A percentile compares a stretch with the other conserved stretches of the same genome.
Evolutionary conservation across 73 alveolate genomes (phyloP).

Genomic region (Blepharisma japonicum): DNA sequence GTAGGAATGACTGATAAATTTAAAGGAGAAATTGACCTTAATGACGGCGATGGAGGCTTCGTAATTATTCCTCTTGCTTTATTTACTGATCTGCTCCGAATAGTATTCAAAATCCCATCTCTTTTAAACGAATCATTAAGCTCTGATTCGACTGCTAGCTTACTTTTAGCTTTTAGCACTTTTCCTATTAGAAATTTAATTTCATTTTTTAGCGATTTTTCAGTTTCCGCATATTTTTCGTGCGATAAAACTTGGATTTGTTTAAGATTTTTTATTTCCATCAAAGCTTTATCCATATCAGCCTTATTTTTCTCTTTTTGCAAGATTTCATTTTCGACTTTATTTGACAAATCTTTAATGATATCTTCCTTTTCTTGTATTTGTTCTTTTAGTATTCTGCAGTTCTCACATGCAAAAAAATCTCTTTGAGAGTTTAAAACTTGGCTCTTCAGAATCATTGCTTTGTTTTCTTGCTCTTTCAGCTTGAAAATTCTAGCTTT

Average conservation of each 20-base stretch:
- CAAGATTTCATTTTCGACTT: not conserved
- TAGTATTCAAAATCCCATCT: not conserved
- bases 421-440: not conserved
- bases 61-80: too few relatives aligned
- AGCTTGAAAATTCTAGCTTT: not conserved
- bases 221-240: conserved; percentile 1
- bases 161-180: conserved; percentile 19
- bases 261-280: not conserved
- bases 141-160: not conserved
- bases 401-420: not conserved
- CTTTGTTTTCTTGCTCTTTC: not conserved
- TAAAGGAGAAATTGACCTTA: not conserved
- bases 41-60: too few relatives aligned
- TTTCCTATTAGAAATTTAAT: conserved; percentile 19
- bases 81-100: not conserved
- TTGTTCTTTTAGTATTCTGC: not conserved
- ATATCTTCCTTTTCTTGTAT: not conserved
- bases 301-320: conserved; percentile 9
- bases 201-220: conserved; percentile 13
- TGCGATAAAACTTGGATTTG: not conserved
- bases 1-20: not conserved
- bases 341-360: not conserved
- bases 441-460: not conserved
- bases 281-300: not conserved
- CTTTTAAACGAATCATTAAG: not conserved